Percentiles rank a stretch among this genome's conserved stretches.
phyloP scores from a whole-genome alignment of 2,329 filamentous ascomycete species.

The Arthroderma sp. region DNA sequence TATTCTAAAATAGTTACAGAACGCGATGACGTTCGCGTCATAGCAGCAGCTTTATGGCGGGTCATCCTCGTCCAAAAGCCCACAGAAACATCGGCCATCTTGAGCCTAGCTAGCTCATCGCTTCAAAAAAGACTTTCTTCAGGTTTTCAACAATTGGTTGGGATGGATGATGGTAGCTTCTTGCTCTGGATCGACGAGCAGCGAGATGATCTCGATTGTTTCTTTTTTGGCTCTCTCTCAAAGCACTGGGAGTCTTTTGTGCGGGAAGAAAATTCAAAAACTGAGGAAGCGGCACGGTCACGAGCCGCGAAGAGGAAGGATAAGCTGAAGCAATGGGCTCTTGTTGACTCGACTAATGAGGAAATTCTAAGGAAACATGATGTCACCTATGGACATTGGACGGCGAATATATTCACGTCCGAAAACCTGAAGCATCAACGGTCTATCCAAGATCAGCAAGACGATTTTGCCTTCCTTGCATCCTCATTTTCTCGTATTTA shows the following conservation, averaged over 20 bases:
- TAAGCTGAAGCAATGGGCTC: constrained; percentile 65
- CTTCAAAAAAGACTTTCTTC: constrained; percentile 59
- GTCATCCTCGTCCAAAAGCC: constrained; percentile 90
- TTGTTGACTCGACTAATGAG: constrained; percentile 54
- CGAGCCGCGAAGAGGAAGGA: constrained; percentile 68
- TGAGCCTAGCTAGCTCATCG: constrained; percentile 56
- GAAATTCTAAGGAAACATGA: constrained; percentile 70
- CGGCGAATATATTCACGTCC: constrained; percentile 85
- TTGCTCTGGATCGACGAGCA: constrained; percentile 78
- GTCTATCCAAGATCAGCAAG: constrained; percentile 80
- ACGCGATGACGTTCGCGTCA: constrained; percentile 52
- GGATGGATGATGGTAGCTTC: constrained; percentile 81
- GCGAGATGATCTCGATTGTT: constrained; percentile 59
- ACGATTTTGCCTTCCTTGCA: constrained; percentile 66
- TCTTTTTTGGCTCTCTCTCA: constrained; percentile 72
- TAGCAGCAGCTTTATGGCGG: constrained; percentile 77
- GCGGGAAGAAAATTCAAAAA: constrained; percentile 63
- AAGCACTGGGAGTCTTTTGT: constrained; percentile 85
- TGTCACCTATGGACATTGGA: constrained; percentile 76
- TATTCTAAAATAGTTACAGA: constrained; percentile 75
- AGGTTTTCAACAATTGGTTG: constrained; percentile 72
- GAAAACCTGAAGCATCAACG: constrained; percentile 88
- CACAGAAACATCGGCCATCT: constrained; percentile 59
- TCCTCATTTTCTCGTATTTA: constrained; percentile 68
- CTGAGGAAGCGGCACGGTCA: constrained; percentile 57